Base-by-base conservation (phyloP, 306 rosid genomes). In the Pachyrhizus erosus region DNA sequence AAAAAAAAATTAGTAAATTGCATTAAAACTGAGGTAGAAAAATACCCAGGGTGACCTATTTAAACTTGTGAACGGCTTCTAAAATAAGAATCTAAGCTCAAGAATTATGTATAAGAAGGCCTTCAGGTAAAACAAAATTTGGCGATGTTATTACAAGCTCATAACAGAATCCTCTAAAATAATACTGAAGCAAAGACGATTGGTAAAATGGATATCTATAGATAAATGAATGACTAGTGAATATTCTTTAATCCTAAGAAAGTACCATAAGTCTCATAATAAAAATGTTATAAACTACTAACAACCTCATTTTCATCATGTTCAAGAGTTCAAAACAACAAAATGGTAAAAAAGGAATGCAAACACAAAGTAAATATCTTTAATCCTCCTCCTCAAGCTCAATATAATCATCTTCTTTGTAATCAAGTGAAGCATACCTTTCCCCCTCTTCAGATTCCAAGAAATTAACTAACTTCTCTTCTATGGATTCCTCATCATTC, bases 51-150 rank as follows among this genome's bases (percentile, higher is more conserved):
- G 98, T 73, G 93, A 84, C 91, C 97, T 86, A 86, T 94, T 92
- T 86, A 97, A 91, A 86, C 75, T 87, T 55, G 95, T 88, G 87
- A 89, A 92, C 9, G 90, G 87, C 80, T 91, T 94, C 87, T 94
- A 97, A 85, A 92, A 90, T 78, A 91, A 83, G 85, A 92, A 86
- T 60, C 97, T 89, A 55, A 94, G 82, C 88, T 91, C 98, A 37
- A 94, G 95, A 85, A 90, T 88, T 87, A 87, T 92, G 90, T 91
- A 92, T 97, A 97, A 94, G 23, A 94, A 85, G 51, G 86, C 92
- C 98, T 94, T 65, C 67, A 75, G 17, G 74, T 20, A 62, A 85
- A 84, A 62, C 31, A 61, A 67, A 73, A 12, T 78, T 31, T 24
- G 33, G 31, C 21, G 4, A 65, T 39, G 51, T 27, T 46, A 60